Evolutionary conservation across 345 rosid species (phyloP).

Genomic region (Corymbia maculata): DNA sequence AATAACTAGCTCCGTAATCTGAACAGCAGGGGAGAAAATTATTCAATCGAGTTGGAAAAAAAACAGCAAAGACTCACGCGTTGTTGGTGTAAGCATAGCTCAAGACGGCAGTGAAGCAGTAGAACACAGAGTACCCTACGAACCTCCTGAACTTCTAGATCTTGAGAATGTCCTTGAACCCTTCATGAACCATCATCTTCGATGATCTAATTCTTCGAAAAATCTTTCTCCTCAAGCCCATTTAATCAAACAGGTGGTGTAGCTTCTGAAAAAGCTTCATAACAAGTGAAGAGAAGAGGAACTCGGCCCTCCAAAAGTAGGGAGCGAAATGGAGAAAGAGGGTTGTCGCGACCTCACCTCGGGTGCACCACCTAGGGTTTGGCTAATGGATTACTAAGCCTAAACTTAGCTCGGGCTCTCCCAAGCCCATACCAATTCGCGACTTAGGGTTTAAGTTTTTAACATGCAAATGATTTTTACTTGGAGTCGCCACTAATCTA

Average conservation of each 20-base stretch:
- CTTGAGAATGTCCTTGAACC: slow-evolving; percentile 45
- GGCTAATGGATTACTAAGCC: no score
- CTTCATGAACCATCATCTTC: slow-evolving; percentile 26
- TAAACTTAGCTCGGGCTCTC: no score
- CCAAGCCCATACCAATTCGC: no score
- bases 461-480: no score
- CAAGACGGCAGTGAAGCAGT: slow-evolving; percentile 43
- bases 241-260: not conserved
- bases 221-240: not conserved
- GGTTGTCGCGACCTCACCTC: no score
- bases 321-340: no score
- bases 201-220: not conserved
- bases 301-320: no score
- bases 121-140: slow-evolving; percentile 70
- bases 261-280: not conserved
- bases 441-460: no score
- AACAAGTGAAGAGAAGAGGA: no score
- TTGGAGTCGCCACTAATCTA: no score
- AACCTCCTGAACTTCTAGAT: slow-evolving; percentile 73
- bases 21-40: not conserved
- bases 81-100: slow-evolving; percentile 68
- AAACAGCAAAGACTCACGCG: slow-evolving; percentile 38
- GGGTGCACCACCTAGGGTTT: no score
- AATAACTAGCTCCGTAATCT: not conserved
- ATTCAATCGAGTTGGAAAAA: not conserved